Evolutionary conservation across 768 basidiomycete genomes (phyloP).

Genomic region (Ramaria rubella): DNA sequence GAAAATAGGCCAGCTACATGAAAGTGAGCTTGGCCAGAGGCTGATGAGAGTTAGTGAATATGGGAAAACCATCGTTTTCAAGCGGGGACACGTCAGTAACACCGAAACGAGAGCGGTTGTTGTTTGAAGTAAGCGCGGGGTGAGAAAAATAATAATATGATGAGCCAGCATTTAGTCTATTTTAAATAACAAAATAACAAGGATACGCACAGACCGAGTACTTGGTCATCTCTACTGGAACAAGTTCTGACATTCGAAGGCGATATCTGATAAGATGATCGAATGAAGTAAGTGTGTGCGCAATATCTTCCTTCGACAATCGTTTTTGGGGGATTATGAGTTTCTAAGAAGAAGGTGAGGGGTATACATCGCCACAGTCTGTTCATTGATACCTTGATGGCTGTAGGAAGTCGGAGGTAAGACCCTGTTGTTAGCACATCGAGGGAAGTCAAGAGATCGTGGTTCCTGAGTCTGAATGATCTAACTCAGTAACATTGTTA

Average conservation of each 20-base stretch:
- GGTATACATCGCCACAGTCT: background rate
- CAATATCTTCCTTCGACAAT: conserved; percentile 59
- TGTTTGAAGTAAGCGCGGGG: background rate
- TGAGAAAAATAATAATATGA: background rate
- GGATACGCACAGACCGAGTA: conserved; percentile 4
- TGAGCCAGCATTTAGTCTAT: too few species aligned
- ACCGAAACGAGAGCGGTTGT: conserved; percentile 15
- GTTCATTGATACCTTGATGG: conserved; percentile 55
- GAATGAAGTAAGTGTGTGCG: conserved; percentile 60
- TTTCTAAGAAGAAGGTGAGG: conserved; percentile 45
- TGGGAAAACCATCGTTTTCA: too few species aligned
- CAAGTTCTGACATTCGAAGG: conserved; percentile 67
- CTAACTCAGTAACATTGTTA: background rate
- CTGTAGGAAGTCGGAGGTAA: conserved; percentile 74
- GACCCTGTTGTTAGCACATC: conserved; percentile 84
- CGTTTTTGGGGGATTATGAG: conserved; percentile 56
- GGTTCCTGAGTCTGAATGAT: conserved; percentile 70
- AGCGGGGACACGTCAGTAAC: conserved; percentile 57
- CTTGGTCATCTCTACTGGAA: conserved; percentile 69
- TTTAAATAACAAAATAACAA: too few species aligned
- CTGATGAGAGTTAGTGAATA: conserved; percentile 22
- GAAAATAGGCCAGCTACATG: conserved; percentile 67
- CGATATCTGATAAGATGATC: conserved; percentile 76
- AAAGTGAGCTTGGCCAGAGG: conserved; percentile 75
- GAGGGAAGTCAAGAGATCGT: conserved; percentile 86